Base-by-base conservation (phyloP, 2,329 filamentous ascomycete species). In the Alternaria triticimaculans region DNA sequence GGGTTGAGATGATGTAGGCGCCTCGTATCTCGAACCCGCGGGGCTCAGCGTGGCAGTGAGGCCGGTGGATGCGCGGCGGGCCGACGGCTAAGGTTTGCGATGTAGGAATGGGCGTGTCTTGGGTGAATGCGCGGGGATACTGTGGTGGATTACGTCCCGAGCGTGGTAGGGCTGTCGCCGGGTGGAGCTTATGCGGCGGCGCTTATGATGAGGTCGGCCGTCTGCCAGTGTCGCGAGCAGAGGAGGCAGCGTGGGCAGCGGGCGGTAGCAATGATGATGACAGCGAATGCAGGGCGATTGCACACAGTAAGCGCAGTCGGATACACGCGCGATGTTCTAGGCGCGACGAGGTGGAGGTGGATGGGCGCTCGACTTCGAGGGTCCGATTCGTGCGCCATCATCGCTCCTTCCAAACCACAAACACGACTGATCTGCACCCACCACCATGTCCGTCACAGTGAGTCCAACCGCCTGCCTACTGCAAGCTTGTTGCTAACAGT, bases 361-460 rank as follows among this genome's bases (percentile, higher is more conserved):
- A 28, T 51, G 55, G 51, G 59, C 59, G 57, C 53, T 41, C 60
- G 41, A 60, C 41, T 48, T 30, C 43, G 43, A 46, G 43, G 54
- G 54, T 56, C 54, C 54, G 54, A 56, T 56, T 58, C 28, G 55
- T 50, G 45, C 55, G 49, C 61, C 58, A 58, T 46, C 55, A 50
- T 61, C 45, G 49, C 23, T 50, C 46, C 51, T 28, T 45, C 51
- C 49, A 51, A 45, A 50, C 58, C 20, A 58, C 55, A 57, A 51
- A 69, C 69, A 64, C 60, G 62, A 44, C 55, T 60, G 51, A 63
- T 28, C 66, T 58, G 58, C 59, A 55, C 55, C 43, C 67, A 72
- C 55, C 48, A 46, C 26, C 73, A 85, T 85, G 84, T 83, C 84
- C 58, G 82, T 85, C 69, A 85, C 84, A 15, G 80, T 82, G 72